Evolutionary conservation across 192 early-diverging fungal genomes (phyloP).

Genomic region (Coemansia sp.): DNA sequence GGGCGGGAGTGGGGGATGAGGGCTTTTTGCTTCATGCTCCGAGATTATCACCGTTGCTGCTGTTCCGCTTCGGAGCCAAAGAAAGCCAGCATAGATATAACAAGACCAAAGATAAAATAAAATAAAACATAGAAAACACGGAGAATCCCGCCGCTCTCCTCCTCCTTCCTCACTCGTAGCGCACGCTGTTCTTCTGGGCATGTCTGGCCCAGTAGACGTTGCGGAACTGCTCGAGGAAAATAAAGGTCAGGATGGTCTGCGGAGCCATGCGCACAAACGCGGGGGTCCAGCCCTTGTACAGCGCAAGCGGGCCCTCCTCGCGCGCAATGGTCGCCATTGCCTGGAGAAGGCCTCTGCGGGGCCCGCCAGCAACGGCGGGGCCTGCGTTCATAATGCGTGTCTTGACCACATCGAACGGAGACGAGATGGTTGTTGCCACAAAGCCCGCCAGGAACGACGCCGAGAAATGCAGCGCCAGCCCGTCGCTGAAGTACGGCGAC

Average conservation of each 20-base stretch:
- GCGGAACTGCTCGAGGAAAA: conserved; percentile 77
- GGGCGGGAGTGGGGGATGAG: not conserved
- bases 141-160: not conserved
- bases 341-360: conserved; percentile 34
- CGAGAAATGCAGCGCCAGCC: conserved; percentile 65
- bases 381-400: conserved; percentile 81
- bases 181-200: conserved; percentile 29
- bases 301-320: conserved; percentile 64
- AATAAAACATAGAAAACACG: not conserved
- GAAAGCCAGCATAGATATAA: too few relatives aligned
- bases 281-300: conserved; percentile 87
- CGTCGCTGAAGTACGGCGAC: conserved; percentile 63
- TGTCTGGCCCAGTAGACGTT: conserved; percentile 44
- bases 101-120: not conserved
- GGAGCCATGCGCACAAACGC: conserved; percentile 79
- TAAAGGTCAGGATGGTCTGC: conserved; percentile 83
- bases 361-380: conserved; percentile 15
- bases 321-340: conserved; percentile 60
- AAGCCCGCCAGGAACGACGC: conserved; percentile 74
- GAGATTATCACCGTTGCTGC: too few relatives aligned
- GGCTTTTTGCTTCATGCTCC: not conserved
- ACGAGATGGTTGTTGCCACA: conserved; percentile 73
- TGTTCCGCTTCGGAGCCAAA: too few relatives aligned
- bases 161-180: conserved; percentile 24
- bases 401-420: conserved; percentile 82